Base-by-base conservation (phyloP, 345 rosid genomes). In the Citropsis articulata region DNA sequence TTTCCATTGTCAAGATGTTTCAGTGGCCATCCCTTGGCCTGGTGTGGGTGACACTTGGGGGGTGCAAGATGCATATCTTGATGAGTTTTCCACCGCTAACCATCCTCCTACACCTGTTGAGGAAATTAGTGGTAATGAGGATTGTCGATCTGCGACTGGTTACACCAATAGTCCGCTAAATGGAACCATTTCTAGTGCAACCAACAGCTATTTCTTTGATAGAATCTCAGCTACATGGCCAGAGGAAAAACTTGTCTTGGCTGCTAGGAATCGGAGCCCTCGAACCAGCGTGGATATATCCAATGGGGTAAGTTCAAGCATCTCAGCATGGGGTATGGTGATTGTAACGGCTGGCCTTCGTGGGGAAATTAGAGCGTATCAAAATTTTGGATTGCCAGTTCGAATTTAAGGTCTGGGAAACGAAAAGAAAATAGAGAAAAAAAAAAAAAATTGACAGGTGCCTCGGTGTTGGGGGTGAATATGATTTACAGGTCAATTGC, bases 201-300 rank as follows among this genome's bases (percentile, higher is more conserved):
- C 97, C 56, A 90, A 94, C 74, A 83, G 90, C 53, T 92, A 96
- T 84, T 94, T 94, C 83, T 91, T 91, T 69, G 95, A 96, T 79
- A 91, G 98, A 82, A 90, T 92, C 67, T 92, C 97, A 2, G 91
- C 94, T 38, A 94, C 99, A 5, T 94, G 97, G 97, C 98, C 98
- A 0, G 99, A 90, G 83, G 99, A 94, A 82, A 94, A 89, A 61
- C 91, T 92, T 40, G 61, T 79, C 35, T 30, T 75, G 80, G 84
- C 89, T 2, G 76, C 87, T 38, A 88, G 87, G 83, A 83, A 80
- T 73, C 82, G 86, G 69, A 94, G 91, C 70, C 90, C 90, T n/a
- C 70, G 69, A 40, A 78, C 78, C 56, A 88, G 94, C 73, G 33
- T 88, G 31, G 98, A 96, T 83, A 31, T 88, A 55, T 78, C 88